phyloP scores from a whole-genome alignment of 495 filamentous ascomycete genomes.

The Penicillium paxilli region DNA sequence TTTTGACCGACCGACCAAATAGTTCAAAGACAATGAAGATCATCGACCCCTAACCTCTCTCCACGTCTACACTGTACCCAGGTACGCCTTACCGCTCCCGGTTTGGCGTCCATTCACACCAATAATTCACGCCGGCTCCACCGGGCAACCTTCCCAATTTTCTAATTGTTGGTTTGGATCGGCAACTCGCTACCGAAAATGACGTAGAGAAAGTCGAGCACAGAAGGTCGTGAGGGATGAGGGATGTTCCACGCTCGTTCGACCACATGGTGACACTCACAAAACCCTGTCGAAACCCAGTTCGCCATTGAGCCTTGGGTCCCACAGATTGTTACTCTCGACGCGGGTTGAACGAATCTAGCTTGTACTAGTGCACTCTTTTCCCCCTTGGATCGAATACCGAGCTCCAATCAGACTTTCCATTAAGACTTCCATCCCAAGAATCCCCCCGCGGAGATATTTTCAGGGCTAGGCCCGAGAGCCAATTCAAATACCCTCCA shows the following conservation, averaged over 20 bases:
- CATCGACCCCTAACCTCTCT: not conserved
- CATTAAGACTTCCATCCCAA: constrained; percentile 3
- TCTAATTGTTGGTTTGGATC: constrained; percentile 3
- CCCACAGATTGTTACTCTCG: not conserved
- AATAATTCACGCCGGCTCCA: not conserved
- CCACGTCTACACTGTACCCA: not conserved
- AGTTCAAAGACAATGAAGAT: not conserved
- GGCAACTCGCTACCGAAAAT: constrained; percentile 24
- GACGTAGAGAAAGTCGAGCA: constrained; percentile 15
- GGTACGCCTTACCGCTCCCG: not conserved
- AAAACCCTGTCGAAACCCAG: not conserved
- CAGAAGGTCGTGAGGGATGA: not conserved
- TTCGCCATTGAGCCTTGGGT: not conserved
- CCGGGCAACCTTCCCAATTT: not conserved
- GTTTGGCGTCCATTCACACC: not conserved
- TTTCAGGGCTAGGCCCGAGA: constrained; percentile 1
- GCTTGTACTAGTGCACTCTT: constrained; percentile 9
- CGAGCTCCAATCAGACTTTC: constrained; percentile 12
- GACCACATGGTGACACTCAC: constrained; percentile 1
- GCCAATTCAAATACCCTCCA: constrained; percentile 5
- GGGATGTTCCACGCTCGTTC: not conserved
- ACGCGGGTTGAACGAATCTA: not conserved
- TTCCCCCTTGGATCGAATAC: not conserved
- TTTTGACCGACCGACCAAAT: not conserved
- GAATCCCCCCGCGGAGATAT: constrained; percentile 18